A percentile compares a stretch with the other conserved stretches of the same genome.
These are phyloP conservation scores for Globisporangium cystogenes DNA, from an alignment of 352 stramenopile species.

Conservation along the genomic window DNA sequence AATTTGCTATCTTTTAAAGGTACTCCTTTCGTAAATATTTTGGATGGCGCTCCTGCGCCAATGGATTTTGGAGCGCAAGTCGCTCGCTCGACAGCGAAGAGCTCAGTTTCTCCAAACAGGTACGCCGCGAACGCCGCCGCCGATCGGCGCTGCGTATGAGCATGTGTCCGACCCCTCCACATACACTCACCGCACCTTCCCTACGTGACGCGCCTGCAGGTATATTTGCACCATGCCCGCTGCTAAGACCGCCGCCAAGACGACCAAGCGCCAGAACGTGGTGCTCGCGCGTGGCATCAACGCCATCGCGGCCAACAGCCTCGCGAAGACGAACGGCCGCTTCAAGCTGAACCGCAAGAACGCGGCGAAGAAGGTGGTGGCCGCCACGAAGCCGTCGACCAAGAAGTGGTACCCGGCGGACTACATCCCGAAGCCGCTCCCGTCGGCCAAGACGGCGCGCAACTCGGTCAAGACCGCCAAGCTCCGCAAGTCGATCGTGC, in stretches of 20 bases:
- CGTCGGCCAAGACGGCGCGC: constrained; percentile 70
- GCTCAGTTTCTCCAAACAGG: constrained; percentile 60
- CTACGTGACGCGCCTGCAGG: too few species aligned
- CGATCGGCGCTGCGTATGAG: not conserved
- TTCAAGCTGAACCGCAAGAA: constrained; percentile 56
- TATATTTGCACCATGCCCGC: constrained; percentile 39
- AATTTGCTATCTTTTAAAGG: too few species aligned
- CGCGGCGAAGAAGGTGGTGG: constrained; percentile 54
- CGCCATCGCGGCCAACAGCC: constrained; percentile 63
- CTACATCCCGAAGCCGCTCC: constrained; percentile 68
- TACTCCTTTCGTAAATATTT: not conserved
- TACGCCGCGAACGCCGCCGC: constrained; percentile 17
- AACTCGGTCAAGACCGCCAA: constrained; percentile 90
- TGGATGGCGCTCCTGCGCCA: constrained; percentile 2
- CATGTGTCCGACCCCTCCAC: not conserved
- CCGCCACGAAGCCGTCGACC: constrained; percentile 34
- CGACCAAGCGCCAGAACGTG: constrained; percentile 51
- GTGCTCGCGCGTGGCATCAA: constrained; percentile 75
- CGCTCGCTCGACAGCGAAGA: not conserved
- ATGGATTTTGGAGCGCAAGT: too few species aligned
- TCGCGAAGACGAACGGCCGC: constrained; percentile 56
- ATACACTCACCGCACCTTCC: too few species aligned
- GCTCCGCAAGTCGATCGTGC: constrained; percentile 94
- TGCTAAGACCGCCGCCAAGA: constrained; percentile 26
- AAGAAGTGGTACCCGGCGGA: constrained; percentile 79